phyloP scores from a whole-genome alignment of 2,329 filamentous ascomycete species.

The Capronia coronata region DNA sequence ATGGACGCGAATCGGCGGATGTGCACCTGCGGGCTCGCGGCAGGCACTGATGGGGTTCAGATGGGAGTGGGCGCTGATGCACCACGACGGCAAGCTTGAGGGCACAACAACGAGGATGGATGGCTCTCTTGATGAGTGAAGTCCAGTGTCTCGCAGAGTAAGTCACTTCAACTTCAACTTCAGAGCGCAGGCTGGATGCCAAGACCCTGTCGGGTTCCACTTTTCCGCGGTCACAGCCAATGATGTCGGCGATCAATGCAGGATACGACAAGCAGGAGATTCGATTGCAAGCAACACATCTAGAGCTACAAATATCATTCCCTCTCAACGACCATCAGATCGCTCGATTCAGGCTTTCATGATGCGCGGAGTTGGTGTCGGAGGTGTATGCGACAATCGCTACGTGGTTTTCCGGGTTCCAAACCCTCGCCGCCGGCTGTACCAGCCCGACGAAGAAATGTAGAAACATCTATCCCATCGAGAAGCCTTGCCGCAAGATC shows the following conservation, averaged over 20 bases:
- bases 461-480: conserved; percentile 16
- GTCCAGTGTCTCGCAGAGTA: not conserved
- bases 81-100: no score
- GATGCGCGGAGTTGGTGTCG: conserved; percentile 10
- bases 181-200: conserved; percentile 10
- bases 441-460: conserved; percentile 10
- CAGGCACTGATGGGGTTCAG: not conserved
- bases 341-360: not conserved
- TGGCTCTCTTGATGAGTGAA: not conserved
- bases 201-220: no score
- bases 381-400: conserved; percentile 16
- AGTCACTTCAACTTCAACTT: not conserved
- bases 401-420: conserved; percentile 2
- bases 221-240: conserved; percentile 16
- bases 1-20: not conserved
- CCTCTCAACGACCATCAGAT: conserved; percentile 7
- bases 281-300: conserved; percentile 16
- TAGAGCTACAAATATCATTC: conserved; percentile 21
- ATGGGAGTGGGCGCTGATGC: no score
- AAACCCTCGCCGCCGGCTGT: not conserved
- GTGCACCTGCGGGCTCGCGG: not conserved
- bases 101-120: no score
- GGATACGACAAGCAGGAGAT: conserved; percentile 14
- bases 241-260: conserved; percentile 2
- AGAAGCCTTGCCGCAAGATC: conserved; percentile 19